These are phyloP conservation scores for Glycine tomentella DNA, from an alignment of 306 rosid species.

Conservation along the genomic window DNA sequence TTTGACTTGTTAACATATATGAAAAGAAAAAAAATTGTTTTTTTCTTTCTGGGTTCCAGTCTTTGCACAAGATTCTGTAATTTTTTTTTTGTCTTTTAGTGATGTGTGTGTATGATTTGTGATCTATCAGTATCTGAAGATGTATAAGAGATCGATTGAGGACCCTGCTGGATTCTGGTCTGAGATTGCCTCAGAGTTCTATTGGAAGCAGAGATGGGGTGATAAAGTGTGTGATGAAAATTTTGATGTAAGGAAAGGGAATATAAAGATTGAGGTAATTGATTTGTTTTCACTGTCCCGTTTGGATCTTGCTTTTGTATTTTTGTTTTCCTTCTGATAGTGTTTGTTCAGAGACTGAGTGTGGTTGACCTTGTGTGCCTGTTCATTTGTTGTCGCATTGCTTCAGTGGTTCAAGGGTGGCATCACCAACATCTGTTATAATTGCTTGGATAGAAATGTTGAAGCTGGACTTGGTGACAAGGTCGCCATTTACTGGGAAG, in stretches of 20 bases:
- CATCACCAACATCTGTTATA: conserved; percentile 86
- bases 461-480: conserved; percentile 88
- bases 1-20: background rate
- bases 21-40: background rate
- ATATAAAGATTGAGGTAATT: conserved; percentile 79
- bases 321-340: background rate
- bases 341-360: conserved; percentile 31
- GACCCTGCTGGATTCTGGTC: conserved; percentile 98
- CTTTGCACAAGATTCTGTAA: background rate
- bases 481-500: conserved; percentile 89
- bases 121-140: conserved; percentile 71
- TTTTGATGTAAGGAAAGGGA: conserved; percentile 81
- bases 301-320: conserved; percentile 31
- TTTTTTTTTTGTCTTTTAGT: background rate
- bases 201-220: conserved; percentile 82
- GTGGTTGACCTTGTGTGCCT: conserved; percentile 25
- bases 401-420: conserved; percentile 98
- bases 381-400: conserved; percentile 26
- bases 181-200: conserved; percentile 79
- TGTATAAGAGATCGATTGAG: conserved; percentile 83
- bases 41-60: background rate
- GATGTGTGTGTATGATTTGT: background rate
- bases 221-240: conserved; percentile 67
- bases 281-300: background rate
- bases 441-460: conserved; percentile 86